A percentile compares a stretch with the other conserved stretches of the same genome.
phyloP scores from a whole-genome alignment of 2,329 filamentous ascomycete genomes.

The Dothideomycetidae sp. region DNA sequence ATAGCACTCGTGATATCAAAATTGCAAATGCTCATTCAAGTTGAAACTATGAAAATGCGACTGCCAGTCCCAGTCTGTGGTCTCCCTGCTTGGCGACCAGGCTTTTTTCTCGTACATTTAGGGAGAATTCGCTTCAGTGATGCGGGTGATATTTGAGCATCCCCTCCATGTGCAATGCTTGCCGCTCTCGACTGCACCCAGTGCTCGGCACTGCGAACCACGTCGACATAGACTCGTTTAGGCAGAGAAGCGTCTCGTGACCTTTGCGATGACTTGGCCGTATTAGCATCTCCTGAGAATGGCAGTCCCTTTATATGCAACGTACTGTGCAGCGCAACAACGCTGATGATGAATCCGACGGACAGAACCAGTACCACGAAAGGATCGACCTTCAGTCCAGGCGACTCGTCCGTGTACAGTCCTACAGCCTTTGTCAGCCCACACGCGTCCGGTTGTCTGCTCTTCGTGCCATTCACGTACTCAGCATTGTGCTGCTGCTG shows the following conservation, averaged over 20 bases:
- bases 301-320: conserved; percentile 15
- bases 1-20: no score
- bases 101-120: no score
- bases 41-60: no score
- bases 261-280: conserved; percentile 72
- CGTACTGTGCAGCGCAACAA: conserved; percentile 93
- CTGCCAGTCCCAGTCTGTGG: no score
- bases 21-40: no score
- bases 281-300: not conserved
- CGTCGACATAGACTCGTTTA: no score
- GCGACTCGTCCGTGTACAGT: conserved; percentile 97
- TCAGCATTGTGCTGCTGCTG: conserved; percentile 96
- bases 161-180: no score
- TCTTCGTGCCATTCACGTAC: conserved; percentile 39
- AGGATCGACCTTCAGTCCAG: conserved; percentile 92
- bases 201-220: no score
- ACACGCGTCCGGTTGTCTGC: conserved; percentile 15
- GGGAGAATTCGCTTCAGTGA: no score
- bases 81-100: no score
- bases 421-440: conserved; percentile 33
- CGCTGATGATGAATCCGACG: conserved; percentile 96
- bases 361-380: conserved; percentile 93
- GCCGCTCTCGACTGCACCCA: no score
- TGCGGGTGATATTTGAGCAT: no score
- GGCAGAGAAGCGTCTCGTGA: conserved; percentile 71